These are phyloP conservation scores for Xylaria arbuscula DNA, from an alignment of 2,329 filamentous ascomycete species.

Conservation along the genomic window DNA sequence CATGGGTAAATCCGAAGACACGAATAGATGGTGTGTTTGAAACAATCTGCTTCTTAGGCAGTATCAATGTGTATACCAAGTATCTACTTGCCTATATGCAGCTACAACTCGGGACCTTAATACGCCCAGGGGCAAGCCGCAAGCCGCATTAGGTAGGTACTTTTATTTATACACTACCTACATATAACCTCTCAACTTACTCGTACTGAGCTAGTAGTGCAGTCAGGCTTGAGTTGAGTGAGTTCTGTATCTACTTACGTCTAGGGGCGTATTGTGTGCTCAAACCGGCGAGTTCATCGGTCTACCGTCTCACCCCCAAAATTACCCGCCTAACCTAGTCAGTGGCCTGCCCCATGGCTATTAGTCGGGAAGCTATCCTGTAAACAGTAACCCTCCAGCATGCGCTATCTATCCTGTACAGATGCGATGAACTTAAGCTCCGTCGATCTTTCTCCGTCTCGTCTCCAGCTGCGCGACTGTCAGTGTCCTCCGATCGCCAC, in stretches of 20 bases:
- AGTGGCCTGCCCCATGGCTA: neutral
- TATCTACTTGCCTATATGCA: neutral
- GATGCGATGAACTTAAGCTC: constrained; percentile 17
- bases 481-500: constrained; percentile 19
- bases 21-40: neutral
- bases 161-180: neutral
- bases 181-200: neutral
- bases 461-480: constrained; percentile 17
- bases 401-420: constrained; percentile 2
- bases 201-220: neutral
- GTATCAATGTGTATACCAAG: neutral
- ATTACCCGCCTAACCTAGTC: constrained; percentile 28
- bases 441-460: constrained; percentile 35
- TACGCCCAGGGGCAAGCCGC: neutral
- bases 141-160: neutral
- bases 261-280: neutral
- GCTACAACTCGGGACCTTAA: neutral
- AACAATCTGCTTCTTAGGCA: neutral
- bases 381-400: constrained; percentile 17
- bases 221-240: neutral
- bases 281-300: constrained; percentile 3
- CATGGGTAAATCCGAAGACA: neutral
- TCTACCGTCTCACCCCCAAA: constrained; percentile 28
- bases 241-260: neutral
- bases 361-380: constrained; percentile 12